Evolutionary conservation across 2,329 filamentous ascomycete genomes (phyloP).

Genomic region (Monilinia vaccinii-corymbosi): DNA sequence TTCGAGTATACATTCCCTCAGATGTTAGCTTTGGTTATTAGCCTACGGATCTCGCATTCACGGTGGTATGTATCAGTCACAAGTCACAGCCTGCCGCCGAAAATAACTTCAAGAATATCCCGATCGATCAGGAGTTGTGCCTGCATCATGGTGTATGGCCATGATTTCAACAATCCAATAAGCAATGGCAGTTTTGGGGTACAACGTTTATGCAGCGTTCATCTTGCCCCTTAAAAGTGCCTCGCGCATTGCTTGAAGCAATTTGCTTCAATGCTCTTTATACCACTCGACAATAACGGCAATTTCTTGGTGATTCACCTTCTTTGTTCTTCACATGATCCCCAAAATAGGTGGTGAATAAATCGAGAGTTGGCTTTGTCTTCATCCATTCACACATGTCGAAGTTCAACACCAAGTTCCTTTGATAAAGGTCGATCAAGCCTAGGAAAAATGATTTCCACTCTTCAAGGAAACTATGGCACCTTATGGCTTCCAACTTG

Average conservation of each 20-base stretch:
- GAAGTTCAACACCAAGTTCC: neutral
- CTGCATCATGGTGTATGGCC: neutral
- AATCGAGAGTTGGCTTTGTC: neutral
- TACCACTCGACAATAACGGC: neutral
- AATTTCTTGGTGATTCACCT: neutral
- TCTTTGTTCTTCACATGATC: constrained; percentile 1
- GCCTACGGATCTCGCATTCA: neutral
- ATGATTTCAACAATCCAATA: neutral
- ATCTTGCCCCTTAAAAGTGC: neutral
- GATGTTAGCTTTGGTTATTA: neutral
- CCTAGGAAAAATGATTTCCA: neutral
- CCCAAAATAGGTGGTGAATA: neutral
- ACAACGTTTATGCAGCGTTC: neutral
- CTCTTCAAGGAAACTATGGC: neutral
- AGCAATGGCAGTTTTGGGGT: neutral
- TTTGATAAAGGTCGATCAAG: neutral
- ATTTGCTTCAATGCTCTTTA: neutral
- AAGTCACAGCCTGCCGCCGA: neutral
- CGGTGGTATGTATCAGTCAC: neutral
- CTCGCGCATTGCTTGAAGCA: neutral
- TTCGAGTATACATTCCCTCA: neutral
- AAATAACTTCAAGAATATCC: neutral
- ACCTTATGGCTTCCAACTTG: neutral
- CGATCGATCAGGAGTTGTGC: neutral
- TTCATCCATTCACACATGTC: neutral